phyloP scores from a whole-genome alignment of 2,329 filamentous ascomycete species.

The Trichophyton simii region DNA sequence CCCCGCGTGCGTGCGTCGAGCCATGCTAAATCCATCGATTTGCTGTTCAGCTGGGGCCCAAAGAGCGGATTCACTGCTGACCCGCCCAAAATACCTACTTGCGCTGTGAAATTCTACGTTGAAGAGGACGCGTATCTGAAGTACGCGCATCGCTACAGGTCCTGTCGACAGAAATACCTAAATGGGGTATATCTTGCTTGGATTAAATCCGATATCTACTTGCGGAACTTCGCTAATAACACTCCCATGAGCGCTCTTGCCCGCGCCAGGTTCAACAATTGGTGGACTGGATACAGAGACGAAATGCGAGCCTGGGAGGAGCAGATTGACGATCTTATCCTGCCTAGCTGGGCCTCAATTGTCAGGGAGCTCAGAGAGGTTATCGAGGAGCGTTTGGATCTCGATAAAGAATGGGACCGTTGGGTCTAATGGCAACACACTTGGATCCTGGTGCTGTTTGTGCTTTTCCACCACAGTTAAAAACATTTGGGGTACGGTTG shows the following conservation, averaged over 20 bases:
- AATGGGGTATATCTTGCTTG: conserved; percentile 12
- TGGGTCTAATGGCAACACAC: not conserved
- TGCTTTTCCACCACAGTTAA: not conserved
- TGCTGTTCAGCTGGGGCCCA: conserved; percentile 18
- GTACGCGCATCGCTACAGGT: conserved; percentile 9
- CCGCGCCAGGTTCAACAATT: conserved; percentile 15
- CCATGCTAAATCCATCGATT: conserved; percentile 17
- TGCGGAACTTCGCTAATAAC: conserved; percentile 11
- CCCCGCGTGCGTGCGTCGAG: conserved; percentile 1
- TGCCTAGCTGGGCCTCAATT: conserved; percentile 20
- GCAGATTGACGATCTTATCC: conserved; percentile 11
- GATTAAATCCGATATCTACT: conserved; percentile 9
- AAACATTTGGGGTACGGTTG: not conserved
- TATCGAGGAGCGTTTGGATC: conserved; percentile 21
- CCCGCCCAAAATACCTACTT: conserved; percentile 18
- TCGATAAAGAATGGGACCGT: conserved; percentile 9
- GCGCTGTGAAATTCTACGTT: conserved; percentile 17
- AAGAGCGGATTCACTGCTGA: conserved; percentile 1
- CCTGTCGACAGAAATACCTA: conserved; percentile 9
- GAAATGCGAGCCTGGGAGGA: conserved; percentile 22
- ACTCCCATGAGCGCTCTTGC: conserved; percentile 11
- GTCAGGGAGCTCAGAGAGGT: conserved; percentile 17
- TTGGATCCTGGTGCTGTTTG: not conserved
- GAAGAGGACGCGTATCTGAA: conserved; percentile 15
- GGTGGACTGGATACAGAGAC: conserved; percentile 17